A percentile compares a stretch with the other conserved stretches of the same genome.
Evolutionary conservation across 1,284 basidiomycete species (phyloP).

Genomic region (Nidula niveotomentosa): DNA sequence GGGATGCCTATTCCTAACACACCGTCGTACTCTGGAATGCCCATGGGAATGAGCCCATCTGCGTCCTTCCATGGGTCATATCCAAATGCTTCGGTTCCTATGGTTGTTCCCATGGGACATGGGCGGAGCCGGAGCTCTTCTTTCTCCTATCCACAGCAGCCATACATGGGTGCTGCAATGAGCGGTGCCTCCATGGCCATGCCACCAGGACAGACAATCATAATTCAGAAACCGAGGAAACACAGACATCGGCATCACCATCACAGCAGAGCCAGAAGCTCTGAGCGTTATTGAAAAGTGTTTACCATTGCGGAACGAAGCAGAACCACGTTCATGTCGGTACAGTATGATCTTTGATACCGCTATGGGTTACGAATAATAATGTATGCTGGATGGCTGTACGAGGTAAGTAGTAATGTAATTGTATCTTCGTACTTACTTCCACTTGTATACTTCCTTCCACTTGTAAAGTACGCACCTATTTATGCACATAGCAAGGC

Average conservation of each 20-base stretch:
- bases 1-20: conserved; percentile 17
- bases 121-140: conserved; percentile 29
- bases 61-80: conserved; percentile 13
- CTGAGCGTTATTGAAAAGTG: conserved; percentile 15
- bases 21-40: conserved; percentile 13
- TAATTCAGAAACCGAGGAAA: conserved; percentile 33
- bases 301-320: too few relatives aligned
- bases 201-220: conserved; percentile 26
- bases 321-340: too few relatives aligned
- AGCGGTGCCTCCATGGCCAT: conserved; percentile 12
- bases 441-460: too few relatives aligned
- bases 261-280: conserved; percentile 29
- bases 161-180: conserved; percentile 22
- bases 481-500: too few relatives aligned
- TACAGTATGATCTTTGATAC: too few relatives aligned
- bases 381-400: too few relatives aligned
- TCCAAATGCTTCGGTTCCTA: conserved; percentile 12
- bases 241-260: conserved; percentile 29
- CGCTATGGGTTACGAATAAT: too few relatives aligned
- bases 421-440: too few relatives aligned
- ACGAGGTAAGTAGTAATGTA: too few relatives aligned
- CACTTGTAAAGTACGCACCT: too few relatives aligned
- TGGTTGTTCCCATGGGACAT: conserved; percentile 20
- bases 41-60: conserved; percentile 14
- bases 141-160: conserved; percentile 26